These are phyloP conservation scores for Candida orba DNA, from an alignment of 805 yeast species.

Conservation along the genomic window DNA sequence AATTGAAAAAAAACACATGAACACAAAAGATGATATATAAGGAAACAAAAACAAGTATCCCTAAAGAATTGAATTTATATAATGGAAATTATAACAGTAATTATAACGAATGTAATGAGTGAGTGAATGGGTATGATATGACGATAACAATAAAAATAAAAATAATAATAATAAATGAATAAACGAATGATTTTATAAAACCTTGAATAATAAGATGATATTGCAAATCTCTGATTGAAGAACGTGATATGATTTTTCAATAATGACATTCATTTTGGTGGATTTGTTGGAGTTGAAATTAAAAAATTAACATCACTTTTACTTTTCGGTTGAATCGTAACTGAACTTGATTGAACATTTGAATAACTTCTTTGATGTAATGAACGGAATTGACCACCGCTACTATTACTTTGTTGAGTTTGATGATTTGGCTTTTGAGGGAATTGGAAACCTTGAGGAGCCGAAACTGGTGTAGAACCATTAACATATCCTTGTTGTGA, in stretches of 20 bases:
- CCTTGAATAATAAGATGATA: not conserved
- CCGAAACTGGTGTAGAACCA: no score
- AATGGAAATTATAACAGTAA: no score
- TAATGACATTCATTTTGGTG: slow-evolving; percentile 12
- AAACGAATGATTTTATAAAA: not conserved
- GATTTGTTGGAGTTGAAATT: slow-evolving; percentile 22
- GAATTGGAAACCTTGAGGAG: slow-evolving; percentile 2
- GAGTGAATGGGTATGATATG: not conserved
- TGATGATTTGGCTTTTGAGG: slow-evolving; percentile 1
- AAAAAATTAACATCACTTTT: slow-evolving; percentile 22
- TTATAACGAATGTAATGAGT: not conserved
- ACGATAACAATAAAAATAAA: not conserved
- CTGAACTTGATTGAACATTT: slow-evolving; percentile 2
- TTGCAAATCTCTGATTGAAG: no score
- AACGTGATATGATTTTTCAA: not conserved
- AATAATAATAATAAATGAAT: not conserved
- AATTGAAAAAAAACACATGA: no score
- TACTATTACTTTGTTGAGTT: not conserved
- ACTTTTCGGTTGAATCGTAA: slow-evolving; percentile 2
- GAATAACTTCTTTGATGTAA: slow-evolving; percentile 1
- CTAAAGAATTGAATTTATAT: no score
- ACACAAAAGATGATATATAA: no score
- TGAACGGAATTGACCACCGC: no score
- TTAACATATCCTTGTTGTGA: not conserved
- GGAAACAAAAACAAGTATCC: no score